Percentiles rank a stretch among this genome's conserved stretches.
These are phyloP conservation scores for Ophiostoma novo-ulmi DNA, from an alignment of 2,329 filamentous ascomycete species.

Conservation along the genomic window DNA sequence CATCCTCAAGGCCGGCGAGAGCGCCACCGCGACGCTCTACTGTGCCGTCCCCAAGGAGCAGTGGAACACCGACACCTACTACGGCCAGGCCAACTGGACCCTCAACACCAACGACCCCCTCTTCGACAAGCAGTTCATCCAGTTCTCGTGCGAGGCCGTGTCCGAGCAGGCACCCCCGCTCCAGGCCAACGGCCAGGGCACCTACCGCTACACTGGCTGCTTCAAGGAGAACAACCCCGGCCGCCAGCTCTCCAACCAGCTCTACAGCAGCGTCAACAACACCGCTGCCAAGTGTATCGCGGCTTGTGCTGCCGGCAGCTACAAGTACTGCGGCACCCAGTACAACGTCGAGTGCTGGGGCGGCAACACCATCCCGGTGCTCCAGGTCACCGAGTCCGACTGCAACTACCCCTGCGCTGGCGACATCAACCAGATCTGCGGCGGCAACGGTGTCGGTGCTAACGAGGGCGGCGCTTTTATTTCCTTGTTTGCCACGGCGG, in stretches of 20 bases:
- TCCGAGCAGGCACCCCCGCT: conserved; percentile 50
- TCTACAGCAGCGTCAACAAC: conserved; percentile 40
- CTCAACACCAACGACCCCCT: conserved; percentile 53
- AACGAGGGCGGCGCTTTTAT: conserved; percentile 40
- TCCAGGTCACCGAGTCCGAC: conserved; percentile 41
- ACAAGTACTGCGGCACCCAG: conserved; percentile 45
- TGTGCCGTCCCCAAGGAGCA: conserved; percentile 54
- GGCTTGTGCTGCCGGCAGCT: conserved; percentile 37
- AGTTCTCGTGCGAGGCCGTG: conserved; percentile 49
- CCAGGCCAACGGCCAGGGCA: conserved; percentile 39
- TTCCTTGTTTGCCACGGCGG: conserved; percentile 42
- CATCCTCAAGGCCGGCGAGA: conserved; percentile 45
- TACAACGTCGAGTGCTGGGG: conserved; percentile 53
- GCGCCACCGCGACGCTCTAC: conserved; percentile 47
- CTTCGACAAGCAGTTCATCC: conserved; percentile 48
- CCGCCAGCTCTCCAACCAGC: conserved; percentile 44
- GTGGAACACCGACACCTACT: conserved; percentile 51
- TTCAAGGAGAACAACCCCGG: conserved; percentile 53
- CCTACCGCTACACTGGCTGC: conserved; percentile 52
- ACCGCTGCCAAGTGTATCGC: conserved; percentile 44
- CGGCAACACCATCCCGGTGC: conserved; percentile 43
- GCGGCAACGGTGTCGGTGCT: conserved; percentile 43
- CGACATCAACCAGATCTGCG: conserved; percentile 47
- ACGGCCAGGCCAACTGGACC: conserved; percentile 48
- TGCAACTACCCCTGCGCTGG: conserved; percentile 51